Evolutionary conservation across 1,284 basidiomycete species (phyloP), one percentile per base, ranked within the genome.

Genomic region (Hortiboletus rubellus): DNA sequence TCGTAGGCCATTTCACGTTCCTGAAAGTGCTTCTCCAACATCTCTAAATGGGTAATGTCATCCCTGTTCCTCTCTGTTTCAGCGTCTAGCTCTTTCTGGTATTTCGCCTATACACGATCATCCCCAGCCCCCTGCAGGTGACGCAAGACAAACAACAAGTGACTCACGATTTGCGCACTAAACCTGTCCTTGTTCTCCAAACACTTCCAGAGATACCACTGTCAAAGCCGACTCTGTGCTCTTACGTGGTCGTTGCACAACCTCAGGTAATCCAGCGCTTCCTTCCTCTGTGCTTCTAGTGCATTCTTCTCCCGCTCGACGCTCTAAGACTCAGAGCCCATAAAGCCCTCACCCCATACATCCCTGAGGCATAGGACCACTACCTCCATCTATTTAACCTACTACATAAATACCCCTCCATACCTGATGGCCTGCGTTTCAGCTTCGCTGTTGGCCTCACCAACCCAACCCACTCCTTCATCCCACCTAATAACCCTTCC

Each of bases 301-400:
- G 89, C 83, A 18, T 85, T 84, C 74, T 96, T 95, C 72, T 99
- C 96, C 62, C 90, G 87, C 73, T 98, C 96, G 3, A 98, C 95
- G 46, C n/a, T n/a, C 34, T 36, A 36, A 36, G 14, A 14, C 34
- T 36, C 12, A 36, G 34, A 36, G 7, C 2, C 4, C 1, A 0
- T 36, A 36, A 14, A 36, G 34, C 34, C 34, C 34, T 36, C 34
- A 36, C 12, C 5, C 12, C 34, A 2, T 36, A 14, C 14, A 36
- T 36, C 7, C 14, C 34, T 14, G 14, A 14, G 12, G 34, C 5
- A 7, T 36, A 14, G 34, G 34, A 36, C 6, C 5, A 36, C 14
- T 36, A 36, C 34, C 34, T 36, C 6, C 6, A 7, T 36, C 5
- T 36, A 14, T 38, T n/a, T n/a, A n/a, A 38, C 10, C 8, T 38